Percentiles rank a stretch among this genome's conserved stretches.
Evolutionary conservation across 352 stramenopile species (phyloP).

Genomic region (Globisporangium cylindrosporum): DNA sequence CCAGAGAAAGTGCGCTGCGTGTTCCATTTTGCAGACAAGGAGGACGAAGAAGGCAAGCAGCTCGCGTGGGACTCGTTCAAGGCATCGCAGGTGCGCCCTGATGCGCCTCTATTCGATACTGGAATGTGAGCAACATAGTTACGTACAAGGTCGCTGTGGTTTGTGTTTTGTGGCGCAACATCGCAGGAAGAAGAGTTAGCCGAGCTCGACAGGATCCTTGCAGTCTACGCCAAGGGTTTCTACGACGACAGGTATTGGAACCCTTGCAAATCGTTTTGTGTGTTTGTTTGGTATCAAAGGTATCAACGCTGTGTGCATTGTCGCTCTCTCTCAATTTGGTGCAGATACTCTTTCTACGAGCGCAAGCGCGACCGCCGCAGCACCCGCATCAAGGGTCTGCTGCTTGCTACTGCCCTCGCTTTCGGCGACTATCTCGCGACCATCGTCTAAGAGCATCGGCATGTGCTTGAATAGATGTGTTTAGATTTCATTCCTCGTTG

Average conservation of each 20-base stretch:
- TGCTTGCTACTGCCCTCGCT: slow-evolving; percentile 45
- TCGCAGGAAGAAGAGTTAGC: slow-evolving; percentile 50
- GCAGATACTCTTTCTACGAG: slow-evolving; percentile 55
- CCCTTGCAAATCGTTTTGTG: neutral
- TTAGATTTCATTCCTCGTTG: neutral
- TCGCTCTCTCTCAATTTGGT: neutral
- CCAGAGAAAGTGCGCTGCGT: slow-evolving; percentile 74
- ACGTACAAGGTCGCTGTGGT: neutral
- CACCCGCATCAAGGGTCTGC: slow-evolving; percentile 52
- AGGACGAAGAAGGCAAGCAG: slow-evolving; percentile 52
- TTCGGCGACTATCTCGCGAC: slow-evolving; percentile 53
- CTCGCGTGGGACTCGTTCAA: slow-evolving; percentile 61
- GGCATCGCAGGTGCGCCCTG: slow-evolving; percentile 42
- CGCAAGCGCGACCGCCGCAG: slow-evolving; percentile 52
- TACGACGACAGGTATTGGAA: slow-evolving; percentile 46
- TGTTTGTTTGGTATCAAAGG: slow-evolving; percentile 1
- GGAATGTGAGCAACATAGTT: neutral
- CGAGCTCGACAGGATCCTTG: slow-evolving; percentile 56
- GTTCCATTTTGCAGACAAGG: slow-evolving; percentile 66
- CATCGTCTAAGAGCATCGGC: slow-evolving; percentile 22
- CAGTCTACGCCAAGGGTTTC: slow-evolving; percentile 67
- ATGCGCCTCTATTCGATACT: neutral
- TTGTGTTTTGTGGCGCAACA: neutral
- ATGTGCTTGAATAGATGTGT: slow-evolving; percentile 7
- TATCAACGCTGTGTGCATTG: neutral